These are phyloP conservation scores for Colletotrichum sp. DNA, from an alignment of 2,329 filamentous ascomycete genomes.

Conservation along the genomic window DNA sequence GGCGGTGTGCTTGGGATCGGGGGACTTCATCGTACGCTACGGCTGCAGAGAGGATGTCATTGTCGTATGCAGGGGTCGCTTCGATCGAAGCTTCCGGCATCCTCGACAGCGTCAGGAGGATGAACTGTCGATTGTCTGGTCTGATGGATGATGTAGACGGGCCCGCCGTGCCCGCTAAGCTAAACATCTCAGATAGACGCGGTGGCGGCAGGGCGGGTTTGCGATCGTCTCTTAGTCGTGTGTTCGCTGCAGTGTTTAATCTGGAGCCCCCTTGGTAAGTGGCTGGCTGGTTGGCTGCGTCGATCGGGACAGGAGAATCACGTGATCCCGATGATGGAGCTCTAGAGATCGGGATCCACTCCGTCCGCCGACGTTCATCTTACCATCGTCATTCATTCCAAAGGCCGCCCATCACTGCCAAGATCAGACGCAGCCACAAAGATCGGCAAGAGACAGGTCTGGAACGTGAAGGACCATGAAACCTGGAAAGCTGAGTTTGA, in stretches of 20 bases:
- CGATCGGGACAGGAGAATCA: background rate
- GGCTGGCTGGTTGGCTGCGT: background rate
- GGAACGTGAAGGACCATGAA: background rate
- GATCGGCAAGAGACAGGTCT: background rate
- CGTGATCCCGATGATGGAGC: background rate
- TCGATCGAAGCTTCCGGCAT: background rate
- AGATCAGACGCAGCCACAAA: background rate
- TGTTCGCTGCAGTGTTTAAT: background rate
- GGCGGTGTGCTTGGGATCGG: background rate
- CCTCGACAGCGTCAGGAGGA: background rate
- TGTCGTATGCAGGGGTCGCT: background rate
- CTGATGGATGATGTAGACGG: background rate
- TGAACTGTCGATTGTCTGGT: background rate
- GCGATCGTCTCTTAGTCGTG: background rate
- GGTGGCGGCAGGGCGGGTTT: background rate
- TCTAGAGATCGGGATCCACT: slow-evolving; percentile 8
- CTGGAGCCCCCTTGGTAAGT: background rate
- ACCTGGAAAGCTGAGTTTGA: background rate
- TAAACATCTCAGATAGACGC: background rate
- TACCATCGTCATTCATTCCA: background rate
- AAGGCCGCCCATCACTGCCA: background rate
- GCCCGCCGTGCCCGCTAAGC: background rate
- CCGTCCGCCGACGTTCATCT: background rate
- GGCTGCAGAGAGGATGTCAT: background rate
- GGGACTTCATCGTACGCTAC: background rate